Conservation (phyloP, 805 yeast genomes). For the Wickerhamiella nectarea region DNA sequence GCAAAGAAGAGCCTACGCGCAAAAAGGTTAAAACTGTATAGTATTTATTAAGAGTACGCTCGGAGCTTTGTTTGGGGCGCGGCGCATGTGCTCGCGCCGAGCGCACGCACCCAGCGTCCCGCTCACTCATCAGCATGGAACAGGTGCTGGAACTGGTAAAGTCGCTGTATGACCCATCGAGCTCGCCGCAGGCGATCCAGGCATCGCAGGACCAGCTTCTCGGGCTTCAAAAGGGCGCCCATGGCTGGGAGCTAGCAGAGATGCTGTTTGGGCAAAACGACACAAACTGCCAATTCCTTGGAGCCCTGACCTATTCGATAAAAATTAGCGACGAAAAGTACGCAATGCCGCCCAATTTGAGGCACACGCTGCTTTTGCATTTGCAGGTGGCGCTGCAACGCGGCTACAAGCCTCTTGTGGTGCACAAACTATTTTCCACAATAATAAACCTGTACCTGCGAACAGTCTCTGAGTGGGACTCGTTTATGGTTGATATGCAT, state of each 20-base stretch:
- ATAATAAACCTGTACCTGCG: slow-evolving; percentile 36
- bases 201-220: slow-evolving; percentile 42
- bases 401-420: slow-evolving; percentile 29
- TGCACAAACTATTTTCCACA: slow-evolving; percentile 45
- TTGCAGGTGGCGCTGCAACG: slow-evolving; percentile 11
- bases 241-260: slow-evolving; percentile 48
- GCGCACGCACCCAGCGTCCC: neutral
- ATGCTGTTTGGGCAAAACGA: slow-evolving; percentile 30
- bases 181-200: slow-evolving; percentile 11
- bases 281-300: slow-evolving; percentile 45
- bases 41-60: neutral
- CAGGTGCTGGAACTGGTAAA: slow-evolving; percentile 12
- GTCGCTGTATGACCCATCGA: slow-evolving; percentile 14
- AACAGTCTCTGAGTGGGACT: slow-evolving; percentile 28
- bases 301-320: slow-evolving; percentile 68
- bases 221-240: slow-evolving; percentile 38
- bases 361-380: slow-evolving; percentile 17
- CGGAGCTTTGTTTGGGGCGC: too few relatives aligned
- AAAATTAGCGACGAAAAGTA: slow-evolving; percentile 13
- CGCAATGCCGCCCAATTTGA: slow-evolving; percentile 5
- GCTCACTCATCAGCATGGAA: slow-evolving; percentile 4
- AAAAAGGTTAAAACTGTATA: neutral
- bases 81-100: too few relatives aligned
- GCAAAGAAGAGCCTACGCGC: neutral
- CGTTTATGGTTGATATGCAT: slow-evolving; percentile 22